Conservation (phyloP, 1,284 basidiomycete genomes). For the Wolfiporia cocos region DNA sequence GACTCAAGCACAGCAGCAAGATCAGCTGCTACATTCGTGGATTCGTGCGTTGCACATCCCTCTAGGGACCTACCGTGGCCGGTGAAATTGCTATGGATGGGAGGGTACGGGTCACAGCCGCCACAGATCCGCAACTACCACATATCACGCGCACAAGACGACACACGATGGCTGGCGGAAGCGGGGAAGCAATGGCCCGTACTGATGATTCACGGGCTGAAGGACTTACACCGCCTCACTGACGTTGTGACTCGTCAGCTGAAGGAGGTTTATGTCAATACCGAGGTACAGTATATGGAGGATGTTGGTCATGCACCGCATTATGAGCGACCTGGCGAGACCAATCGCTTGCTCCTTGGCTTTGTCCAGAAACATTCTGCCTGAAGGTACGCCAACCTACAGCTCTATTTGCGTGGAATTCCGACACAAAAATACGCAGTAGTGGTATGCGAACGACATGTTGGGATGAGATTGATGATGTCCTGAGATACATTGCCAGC, state of each 20-base stretch:
- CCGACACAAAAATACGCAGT: no score
- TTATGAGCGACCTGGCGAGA: conserved; percentile 12
- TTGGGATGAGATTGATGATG: no score
- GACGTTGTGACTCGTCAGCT: conserved; percentile 18
- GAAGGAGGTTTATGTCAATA: conserved; percentile 21
- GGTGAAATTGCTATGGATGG: conserved; percentile 28
- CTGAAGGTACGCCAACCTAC: no score
- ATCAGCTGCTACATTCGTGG: conserved; percentile 26
- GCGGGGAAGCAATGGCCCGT: conserved; percentile 25
- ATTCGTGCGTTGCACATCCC: conserved; percentile 24
- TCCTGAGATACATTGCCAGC: no score
- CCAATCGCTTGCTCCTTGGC: conserved; percentile 1
- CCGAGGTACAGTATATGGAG: conserved; percentile 21
- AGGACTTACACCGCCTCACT: conserved; percentile 23
- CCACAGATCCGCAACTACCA: conserved; percentile 24
- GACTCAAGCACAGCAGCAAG: conserved; percentile 23
- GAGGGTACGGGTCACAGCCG: conserved; percentile 28
- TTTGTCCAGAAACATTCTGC: no score
- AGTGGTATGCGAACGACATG: no score
- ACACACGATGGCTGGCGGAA: conserved; percentile 23
- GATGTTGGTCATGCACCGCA: conserved; percentile 27
- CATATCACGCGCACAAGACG: conserved; percentile 29
- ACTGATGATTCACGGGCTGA: conserved; percentile 28
- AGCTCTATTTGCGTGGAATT: no score
- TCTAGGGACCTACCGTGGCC: conserved; percentile 19